phyloP scores from a whole-genome alignment of 441 rosid genomes.

The Metrosideros polymorpha region DNA sequence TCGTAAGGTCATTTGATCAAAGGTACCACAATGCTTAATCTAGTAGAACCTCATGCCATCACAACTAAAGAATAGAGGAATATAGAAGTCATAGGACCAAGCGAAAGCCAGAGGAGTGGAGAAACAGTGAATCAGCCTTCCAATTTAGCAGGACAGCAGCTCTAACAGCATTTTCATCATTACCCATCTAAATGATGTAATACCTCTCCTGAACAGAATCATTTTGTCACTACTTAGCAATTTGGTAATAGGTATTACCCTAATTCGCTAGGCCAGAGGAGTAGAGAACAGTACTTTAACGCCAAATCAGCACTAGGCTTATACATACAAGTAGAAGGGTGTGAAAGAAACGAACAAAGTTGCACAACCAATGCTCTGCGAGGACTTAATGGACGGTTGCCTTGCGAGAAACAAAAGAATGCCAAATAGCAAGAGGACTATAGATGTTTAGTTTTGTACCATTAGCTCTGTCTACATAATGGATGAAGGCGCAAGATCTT shows the following conservation, averaged over 20 bases:
- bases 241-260: background rate
- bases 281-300: background rate
- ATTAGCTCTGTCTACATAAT: background rate
- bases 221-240: background rate
- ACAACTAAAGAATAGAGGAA: background rate
- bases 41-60: background rate
- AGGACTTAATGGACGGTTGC: background rate
- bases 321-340: background rate
- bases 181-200: background rate
- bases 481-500: background rate
- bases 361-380: background rate
- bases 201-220: background rate
- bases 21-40: background rate
- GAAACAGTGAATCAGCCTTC: background rate
- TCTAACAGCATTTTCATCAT: background rate
- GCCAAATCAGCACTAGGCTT: background rate
- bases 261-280: background rate
- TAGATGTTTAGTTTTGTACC: background rate
- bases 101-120: background rate
- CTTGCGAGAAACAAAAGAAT: background rate
- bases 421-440: background rate
- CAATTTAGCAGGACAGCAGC: background rate
- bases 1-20: background rate
- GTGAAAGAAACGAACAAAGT: background rate
- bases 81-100: background rate